Evolutionary conservation across 495 filamentous ascomycete genomes (phyloP).

Genomic region (Hyaloscypha finlandica): DNA sequence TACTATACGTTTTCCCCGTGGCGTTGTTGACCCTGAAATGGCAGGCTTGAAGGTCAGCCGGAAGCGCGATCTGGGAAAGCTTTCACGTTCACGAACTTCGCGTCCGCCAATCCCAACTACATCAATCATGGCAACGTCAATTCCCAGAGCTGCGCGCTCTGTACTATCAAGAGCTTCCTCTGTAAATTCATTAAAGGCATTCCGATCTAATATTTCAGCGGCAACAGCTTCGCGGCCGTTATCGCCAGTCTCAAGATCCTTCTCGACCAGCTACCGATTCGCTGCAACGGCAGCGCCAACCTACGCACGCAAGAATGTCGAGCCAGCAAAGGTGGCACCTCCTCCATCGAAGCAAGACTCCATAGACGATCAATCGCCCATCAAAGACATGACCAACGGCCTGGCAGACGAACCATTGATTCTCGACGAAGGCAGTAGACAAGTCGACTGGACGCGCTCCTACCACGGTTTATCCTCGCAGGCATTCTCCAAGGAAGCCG

Average conservation of each 20-base stretch:
- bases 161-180: constrained; percentile 21
- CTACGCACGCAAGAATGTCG: constrained; percentile 21
- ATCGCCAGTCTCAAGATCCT: constrained; percentile 13
- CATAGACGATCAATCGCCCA: constrained; percentile 29
- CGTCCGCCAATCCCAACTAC: constrained; percentile 8
- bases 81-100: constrained; percentile 12
- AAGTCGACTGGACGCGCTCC: constrained; percentile 87
- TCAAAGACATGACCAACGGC: constrained; percentile 35
- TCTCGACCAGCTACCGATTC: constrained; percentile 13
- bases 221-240: not conserved
- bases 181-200: not conserved
- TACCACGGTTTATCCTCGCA: constrained; percentile 82
- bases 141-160: constrained; percentile 27
- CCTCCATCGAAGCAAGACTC: constrained; percentile 13
- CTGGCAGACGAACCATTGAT: constrained; percentile 37
- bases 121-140: constrained; percentile 26
- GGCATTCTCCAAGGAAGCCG: constrained; percentile 76
- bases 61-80: constrained; percentile 4
- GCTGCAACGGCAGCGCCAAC: constrained; percentile 27
- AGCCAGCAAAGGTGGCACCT: constrained; percentile 15
- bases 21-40: constrained; percentile 17
- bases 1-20: constrained; percentile 1
- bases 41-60: not conserved
- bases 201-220: not conserved
- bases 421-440: constrained; percentile 32